phyloP scores from a whole-genome alignment of 2,329 filamentous ascomycete genomes.

The Ceratocystis cacaofunesta region DNA sequence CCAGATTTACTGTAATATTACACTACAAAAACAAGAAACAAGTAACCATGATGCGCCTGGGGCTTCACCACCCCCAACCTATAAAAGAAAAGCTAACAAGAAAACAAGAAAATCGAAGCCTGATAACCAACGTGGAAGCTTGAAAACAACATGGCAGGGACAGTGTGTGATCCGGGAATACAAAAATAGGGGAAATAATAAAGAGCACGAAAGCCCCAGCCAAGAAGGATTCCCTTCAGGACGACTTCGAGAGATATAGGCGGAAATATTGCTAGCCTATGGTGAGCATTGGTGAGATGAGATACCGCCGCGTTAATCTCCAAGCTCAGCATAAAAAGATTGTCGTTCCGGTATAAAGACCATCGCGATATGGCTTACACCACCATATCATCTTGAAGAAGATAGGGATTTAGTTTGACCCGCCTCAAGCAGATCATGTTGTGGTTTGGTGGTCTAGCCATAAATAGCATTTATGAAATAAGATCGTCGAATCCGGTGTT shows the following conservation, averaged over 20 bases:
- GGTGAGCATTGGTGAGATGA: neutral
- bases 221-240: neutral
- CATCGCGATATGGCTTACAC: neutral
- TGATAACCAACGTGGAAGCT: conserved; percentile 8
- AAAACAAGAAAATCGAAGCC: neutral
- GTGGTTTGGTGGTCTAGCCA: neutral
- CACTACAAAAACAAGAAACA: neutral
- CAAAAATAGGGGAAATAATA: conserved; percentile 4
- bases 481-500: neutral
- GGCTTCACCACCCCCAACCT: neutral
- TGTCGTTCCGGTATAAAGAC: neutral
- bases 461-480: neutral
- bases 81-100: neutral
- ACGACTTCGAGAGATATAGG: neutral
- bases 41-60: conserved; percentile 1
- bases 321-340: neutral
- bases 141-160: conserved; percentile 8
- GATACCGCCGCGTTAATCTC: neutral
- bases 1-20: neutral
- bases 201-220: neutral
- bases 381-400: neutral
- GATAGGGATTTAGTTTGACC: neutral
- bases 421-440: neutral
- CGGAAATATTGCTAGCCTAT: neutral
- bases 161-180: neutral